Evolutionary conservation across 2,329 filamentous ascomycete genomes (phyloP).

Genomic region (Colletotrichum sidae): DNA sequence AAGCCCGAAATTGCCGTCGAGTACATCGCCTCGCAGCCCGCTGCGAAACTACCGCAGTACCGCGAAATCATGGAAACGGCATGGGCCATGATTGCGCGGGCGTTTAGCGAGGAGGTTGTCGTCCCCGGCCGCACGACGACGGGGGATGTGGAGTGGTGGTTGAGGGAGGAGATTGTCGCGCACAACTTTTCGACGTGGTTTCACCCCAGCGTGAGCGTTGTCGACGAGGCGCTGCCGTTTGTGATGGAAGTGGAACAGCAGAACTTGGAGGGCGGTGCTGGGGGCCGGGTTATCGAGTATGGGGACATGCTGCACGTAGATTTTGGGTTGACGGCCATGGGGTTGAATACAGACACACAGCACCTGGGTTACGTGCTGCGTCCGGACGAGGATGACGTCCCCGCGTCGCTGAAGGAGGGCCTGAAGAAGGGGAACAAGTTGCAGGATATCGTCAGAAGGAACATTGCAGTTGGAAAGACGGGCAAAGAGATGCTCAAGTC

Average conservation of each 20-base stretch:
- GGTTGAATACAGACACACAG: slow-evolving; percentile 62
- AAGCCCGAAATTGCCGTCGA: slow-evolving; percentile 59
- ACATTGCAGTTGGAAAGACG: slow-evolving; percentile 57
- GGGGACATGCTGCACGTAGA: slow-evolving; percentile 63
- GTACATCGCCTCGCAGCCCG: slow-evolving; percentile 57
- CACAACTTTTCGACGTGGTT: slow-evolving; percentile 66
- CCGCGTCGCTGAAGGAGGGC: slow-evolving; percentile 54
- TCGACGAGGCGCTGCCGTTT: slow-evolving; percentile 43
- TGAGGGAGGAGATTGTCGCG: slow-evolving; percentile 59
- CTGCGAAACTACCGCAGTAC: slow-evolving; percentile 55
- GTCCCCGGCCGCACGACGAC: slow-evolving; percentile 56
- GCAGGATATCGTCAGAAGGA: slow-evolving; percentile 58
- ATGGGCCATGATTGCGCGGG: slow-evolving; percentile 61
- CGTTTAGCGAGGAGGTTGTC: slow-evolving; percentile 56
- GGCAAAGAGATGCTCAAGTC: slow-evolving; percentile 58
- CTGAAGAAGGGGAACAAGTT: slow-evolving; percentile 58
- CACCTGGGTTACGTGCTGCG: slow-evolving; percentile 61
- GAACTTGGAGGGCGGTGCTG: slow-evolving; percentile 23
- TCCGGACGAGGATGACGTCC: slow-evolving; percentile 55
- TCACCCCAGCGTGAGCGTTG: slow-evolving; percentile 57
- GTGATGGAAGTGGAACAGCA: background rate
- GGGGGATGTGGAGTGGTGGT: slow-evolving; percentile 62
- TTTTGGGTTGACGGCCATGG: slow-evolving; percentile 60
- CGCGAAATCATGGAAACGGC: slow-evolving; percentile 60
- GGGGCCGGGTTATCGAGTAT: slow-evolving; percentile 49